A percentile compares a stretch with the other conserved stretches of the same genome.
phyloP scores from a whole-genome alignment of 169 alveolate genomes.

The Plasmodium sp. region DNA sequence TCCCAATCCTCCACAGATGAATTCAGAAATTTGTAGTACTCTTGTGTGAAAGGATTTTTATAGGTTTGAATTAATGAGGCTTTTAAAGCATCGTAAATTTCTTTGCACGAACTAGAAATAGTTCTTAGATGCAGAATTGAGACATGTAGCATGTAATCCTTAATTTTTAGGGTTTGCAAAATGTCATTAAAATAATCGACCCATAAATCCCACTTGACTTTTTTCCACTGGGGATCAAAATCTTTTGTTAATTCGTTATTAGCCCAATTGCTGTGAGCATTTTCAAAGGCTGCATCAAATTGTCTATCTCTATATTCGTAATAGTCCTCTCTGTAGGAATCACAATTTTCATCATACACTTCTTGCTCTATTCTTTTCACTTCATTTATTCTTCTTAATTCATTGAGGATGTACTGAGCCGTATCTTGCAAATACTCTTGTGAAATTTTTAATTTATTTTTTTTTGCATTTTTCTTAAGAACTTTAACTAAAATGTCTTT shows the following conservation, averaged over 20 bases:
- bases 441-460: not conserved
- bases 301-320: slow-evolving; percentile 29
- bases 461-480: not conserved
- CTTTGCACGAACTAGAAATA: not conserved
- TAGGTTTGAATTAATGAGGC: slow-evolving; percentile 3
- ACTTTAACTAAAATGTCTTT: slow-evolving; percentile 11
- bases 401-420: slow-evolving; percentile 15
- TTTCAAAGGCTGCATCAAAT: slow-evolving; percentile 22
- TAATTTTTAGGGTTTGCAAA: not conserved
- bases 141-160: slow-evolving; percentile 1
- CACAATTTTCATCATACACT: not conserved
- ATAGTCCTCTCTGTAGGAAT: slow-evolving; percentile 1
- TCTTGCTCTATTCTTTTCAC: not conserved
- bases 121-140: slow-evolving; percentile 21
- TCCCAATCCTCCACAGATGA: slow-evolving; percentile 3
- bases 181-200: slow-evolving; percentile 28
- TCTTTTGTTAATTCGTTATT: slow-evolving; percentile 9
- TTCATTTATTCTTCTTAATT: not conserved
- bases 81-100: not conserved
- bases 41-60: not conserved
- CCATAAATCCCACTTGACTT: slow-evolving; percentile 1
- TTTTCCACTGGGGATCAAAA: slow-evolving; percentile 7
- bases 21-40: not conserved
- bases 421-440: not conserved
- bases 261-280: slow-evolving; percentile 26